Evolutionary conservation across 1,139 yeast genomes (phyloP), one percentile per base, ranked within the genome.

Genomic region (Yamadazyma spencermartinsiae): DNA sequence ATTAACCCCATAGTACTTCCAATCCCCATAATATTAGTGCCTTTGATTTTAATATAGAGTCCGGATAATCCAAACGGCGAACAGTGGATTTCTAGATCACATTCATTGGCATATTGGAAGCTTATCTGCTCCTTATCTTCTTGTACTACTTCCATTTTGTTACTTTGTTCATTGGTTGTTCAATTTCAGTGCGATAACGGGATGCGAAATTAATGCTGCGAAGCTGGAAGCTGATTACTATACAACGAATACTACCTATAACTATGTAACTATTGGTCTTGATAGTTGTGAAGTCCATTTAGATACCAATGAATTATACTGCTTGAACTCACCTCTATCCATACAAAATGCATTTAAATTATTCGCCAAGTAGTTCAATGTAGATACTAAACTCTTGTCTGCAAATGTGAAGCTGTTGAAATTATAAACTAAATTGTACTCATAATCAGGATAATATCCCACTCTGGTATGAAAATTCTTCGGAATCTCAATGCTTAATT

Each of bases 11-110:
- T 75, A 14, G 81, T 76, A 6, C 79, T 69, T 1, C 83, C 83
- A 6, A 78, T 72, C 0, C 82, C 82, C 62, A 76, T 72, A 10
- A 74, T 62, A 37, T 72, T 69, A 3, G 79, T 71, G 4, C 76
- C 80, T n/a, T 61, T 63, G n/a, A 76, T 61, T 44, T 74, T 74
- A 35, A 76, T 64, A 49, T 75, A 76, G 12, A 76, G 54, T 9
- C 81, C 82, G 31, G 76, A 68, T 28, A 77, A 62, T n/a, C 82
- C 82, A 54, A 77, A 76, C 2, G 82, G 81, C 2, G 80, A 75
- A 52, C 80, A 76, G 53, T 76, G 80, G 24, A 75, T 71, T 51
- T 76, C 82, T 29, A 77, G 54, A 34, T 74, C 79, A 46, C 81
- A 76, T 43, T 71, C 76, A 46, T 73, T 74, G 39, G 80, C 76